Conservation (phyloP, 2,329 filamentous ascomycete genomes). For the Teratosphaeria zuluensis region DNA sequence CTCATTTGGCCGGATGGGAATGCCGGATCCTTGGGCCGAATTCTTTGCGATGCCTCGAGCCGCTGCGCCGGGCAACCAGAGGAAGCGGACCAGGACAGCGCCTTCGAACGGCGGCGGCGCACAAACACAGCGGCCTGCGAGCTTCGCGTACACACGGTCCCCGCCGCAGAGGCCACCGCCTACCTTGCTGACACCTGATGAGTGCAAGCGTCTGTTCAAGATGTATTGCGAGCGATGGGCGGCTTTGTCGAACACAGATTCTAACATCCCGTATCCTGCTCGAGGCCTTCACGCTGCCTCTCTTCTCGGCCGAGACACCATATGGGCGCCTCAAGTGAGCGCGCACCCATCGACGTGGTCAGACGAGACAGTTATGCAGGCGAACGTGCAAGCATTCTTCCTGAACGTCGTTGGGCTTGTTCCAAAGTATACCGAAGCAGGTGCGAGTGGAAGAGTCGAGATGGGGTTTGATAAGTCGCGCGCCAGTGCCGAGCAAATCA, state of each 20-base stretch:
- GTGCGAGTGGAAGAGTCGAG: slow-evolving; percentile 12
- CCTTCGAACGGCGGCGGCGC: slow-evolving; percentile 4
- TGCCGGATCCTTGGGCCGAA: slow-evolving; percentile 7
- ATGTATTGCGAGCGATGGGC: slow-evolving; percentile 22
- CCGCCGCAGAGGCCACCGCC: slow-evolving; percentile 9
- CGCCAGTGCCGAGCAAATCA: slow-evolving; percentile 14
- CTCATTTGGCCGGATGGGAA: slow-evolving; percentile 5
- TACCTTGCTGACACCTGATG: slow-evolving; percentile 16
- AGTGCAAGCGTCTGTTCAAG: slow-evolving; percentile 18
- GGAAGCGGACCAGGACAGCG: slow-evolving; percentile 10
- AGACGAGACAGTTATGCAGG: slow-evolving; percentile 22
- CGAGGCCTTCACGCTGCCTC: slow-evolving; percentile 18
- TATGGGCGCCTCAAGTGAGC: slow-evolving; percentile 17
- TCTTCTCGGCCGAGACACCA: slow-evolving; percentile 14
- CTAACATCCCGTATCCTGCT: slow-evolving; percentile 21
- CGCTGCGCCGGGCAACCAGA: slow-evolving; percentile 3
- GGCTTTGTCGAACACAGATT: slow-evolving; percentile 12
- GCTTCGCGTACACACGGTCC: slow-evolving; percentile 1
- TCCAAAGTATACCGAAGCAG: slow-evolving; percentile 15
- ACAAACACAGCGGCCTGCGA: slow-evolving; percentile 4
- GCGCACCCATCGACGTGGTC: slow-evolving; percentile 19
- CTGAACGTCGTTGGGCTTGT: slow-evolving; percentile 16
- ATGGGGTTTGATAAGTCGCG: slow-evolving; percentile 16
- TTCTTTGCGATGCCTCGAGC: slow-evolving; percentile 14
- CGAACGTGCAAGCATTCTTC: slow-evolving; percentile 25